A percentile compares a stretch with the other conserved stretches of the same genome.
Conservation (phyloP, 2,329 filamentous ascomycete species). For the Diaporthe capsici region DNA sequence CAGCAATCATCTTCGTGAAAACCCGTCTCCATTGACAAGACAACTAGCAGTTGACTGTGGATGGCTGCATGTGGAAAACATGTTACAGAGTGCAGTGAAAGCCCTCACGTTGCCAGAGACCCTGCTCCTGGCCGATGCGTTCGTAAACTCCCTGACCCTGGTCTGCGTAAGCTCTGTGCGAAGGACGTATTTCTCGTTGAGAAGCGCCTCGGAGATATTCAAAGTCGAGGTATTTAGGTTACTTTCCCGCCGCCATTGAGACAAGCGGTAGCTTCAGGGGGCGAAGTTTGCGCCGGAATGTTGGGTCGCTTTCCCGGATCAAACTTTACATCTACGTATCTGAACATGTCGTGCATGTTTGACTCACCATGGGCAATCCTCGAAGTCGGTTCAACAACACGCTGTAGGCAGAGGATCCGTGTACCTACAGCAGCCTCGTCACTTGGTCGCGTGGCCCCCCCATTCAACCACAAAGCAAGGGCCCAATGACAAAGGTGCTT, state of each 20-base stretch:
- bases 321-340: background rate
- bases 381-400: background rate
- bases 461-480: background rate
- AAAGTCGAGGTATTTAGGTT: background rate
- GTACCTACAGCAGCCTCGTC: background rate
- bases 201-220: background rate
- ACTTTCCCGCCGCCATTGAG: background rate
- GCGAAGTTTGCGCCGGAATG: background rate
- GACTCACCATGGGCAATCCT: no score
- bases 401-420: background rate
- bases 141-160: background rate
- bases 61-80: background rate
- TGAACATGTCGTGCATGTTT: background rate
- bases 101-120: background rate
- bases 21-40: no score
- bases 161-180: background rate
- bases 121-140: background rate
- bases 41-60: background rate
- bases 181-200: no score
- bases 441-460: constrained; percentile 13
- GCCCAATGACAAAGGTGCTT: background rate
- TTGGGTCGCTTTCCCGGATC: background rate
- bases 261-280: background rate
- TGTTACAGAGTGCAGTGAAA: no score
- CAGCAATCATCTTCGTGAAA: background rate